These are phyloP conservation scores for Rhodotorula mucilaginosa DNA, from an alignment of 1,284 basidiomycete genomes.

Conservation along the genomic window DNA sequence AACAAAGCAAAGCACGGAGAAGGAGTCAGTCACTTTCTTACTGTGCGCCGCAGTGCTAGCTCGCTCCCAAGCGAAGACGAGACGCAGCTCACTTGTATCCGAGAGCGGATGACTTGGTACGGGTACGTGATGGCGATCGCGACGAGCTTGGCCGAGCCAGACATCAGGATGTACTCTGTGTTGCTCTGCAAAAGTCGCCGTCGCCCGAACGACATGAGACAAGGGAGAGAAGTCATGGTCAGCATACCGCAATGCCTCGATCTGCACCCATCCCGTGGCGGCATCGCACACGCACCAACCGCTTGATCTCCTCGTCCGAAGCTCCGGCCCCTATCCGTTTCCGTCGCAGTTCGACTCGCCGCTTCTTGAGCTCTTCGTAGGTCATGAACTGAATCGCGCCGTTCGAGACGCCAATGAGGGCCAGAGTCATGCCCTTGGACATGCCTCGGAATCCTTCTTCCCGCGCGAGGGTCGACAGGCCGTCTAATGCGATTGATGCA, in stretches of 20 bases:
- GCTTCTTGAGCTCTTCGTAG: conserved; percentile 92
- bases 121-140: conserved; percentile 89
- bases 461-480: conserved; percentile 58
- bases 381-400: conserved; percentile 95
- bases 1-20: neutral
- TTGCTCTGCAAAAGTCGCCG: conserved; percentile 64
- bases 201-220: too few relatives aligned
- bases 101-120: conserved; percentile 92
- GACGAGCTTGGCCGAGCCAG: conserved; percentile 81
- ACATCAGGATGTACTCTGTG: conserved; percentile 86
- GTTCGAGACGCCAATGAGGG: conserved; percentile 89
- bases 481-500: conserved; percentile 58
- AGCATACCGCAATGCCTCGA: too few relatives aligned
- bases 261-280: too few relatives aligned
- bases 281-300: conserved; percentile 59
- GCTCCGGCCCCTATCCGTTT: conserved; percentile 54
- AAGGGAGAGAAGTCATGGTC: too few relatives aligned
- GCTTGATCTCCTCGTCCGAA: conserved; percentile 66
- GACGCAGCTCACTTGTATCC: conserved; percentile 69
- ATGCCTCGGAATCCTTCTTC: conserved; percentile 75
- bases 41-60: too few relatives aligned
- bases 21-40: neutral
- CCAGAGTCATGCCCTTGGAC: conserved; percentile 83
- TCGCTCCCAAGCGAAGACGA: neutral
- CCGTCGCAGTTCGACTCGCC: conserved; percentile 64